Evolutionary conservation across 139 green algal genomes (phyloP), one percentile per base, ranked within the genome.

Genomic region (Ostreobium quekettii): DNA sequence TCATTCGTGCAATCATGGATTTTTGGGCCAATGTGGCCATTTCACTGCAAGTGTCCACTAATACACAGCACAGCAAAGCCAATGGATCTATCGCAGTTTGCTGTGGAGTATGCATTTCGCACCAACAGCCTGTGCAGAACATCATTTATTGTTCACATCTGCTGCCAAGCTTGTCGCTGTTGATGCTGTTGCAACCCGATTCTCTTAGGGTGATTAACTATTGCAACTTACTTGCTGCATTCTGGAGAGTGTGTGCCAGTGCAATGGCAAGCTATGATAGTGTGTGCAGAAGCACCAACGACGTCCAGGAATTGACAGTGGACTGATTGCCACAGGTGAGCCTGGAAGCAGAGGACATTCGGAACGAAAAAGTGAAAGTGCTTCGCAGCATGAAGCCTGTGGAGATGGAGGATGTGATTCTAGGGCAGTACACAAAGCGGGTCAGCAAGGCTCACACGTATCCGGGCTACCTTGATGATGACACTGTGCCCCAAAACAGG

Each of bases 311-410:
- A 15, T 53, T 11, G 19, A 15, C 15, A 15, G 46, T 11, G 46
- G 46, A 53, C 11, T 19, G 15, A 19, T 26, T 7, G 2, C 24
- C 42, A 58, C 79, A 90, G 84, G 85, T 89, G 24, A 89, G 75
- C 60, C 72, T 97, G 57, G 83, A 86, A 22, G 91, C 91, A 1
- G 94, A 99, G 72, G 91, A 97, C 82, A 96, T 99, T 71, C 89
- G 95, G 31, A 89, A 99, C 78, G 94, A 98, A 75, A 99, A 99
- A 83, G 91, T 97, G 59, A 97, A 98, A 79, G 91, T 98, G 75
- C 79, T 99, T 66, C 81, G 85, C 47, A 90, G 71, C 67, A 97
- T 97, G 82, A 72, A 77, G 48, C 26, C 65, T 1, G 83, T 97
- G 60, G 42, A 74, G 26, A 70, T 96, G 60, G 90, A 98, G 2